Base-by-base conservation (phyloP, 2,329 filamentous ascomycete genomes). In the Pseudofabraea citricarpa region DNA sequence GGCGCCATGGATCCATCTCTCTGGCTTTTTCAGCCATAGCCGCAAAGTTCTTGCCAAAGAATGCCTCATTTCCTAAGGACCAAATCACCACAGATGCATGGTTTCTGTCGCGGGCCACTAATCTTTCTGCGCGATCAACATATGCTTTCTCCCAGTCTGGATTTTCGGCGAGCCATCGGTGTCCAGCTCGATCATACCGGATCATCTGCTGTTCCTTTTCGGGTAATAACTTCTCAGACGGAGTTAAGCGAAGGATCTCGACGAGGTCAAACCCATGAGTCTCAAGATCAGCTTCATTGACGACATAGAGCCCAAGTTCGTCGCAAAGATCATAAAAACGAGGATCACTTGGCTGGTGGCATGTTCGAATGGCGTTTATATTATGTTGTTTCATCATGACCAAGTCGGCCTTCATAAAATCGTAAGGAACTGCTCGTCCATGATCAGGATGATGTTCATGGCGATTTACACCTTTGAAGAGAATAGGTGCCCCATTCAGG, bases 301-400 rank as follows among this genome's bases (percentile, higher is more conserved):
- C 70, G 13, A 73, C 72, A 73, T 77, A 84, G 24, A 84, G 68
- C 1, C 80, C 80, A n/a, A 83, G 63, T 48, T 80, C 73, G 39
- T 83, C 77, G 0, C 76, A 71, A 1, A 83, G 65, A 22, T 81
- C 75, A 45, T 80, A 81, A 1, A 83, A 57, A 4, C 69, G 63
- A 2, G 72, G 68, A 44, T 83, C 75, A 22, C 77, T 81, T 9
- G 77, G 74, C 40, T 87, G 78, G 55, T 87, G 83, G 2, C 74
- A 81, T 40, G 76, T 81, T 0, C 83, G 77, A 5, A 87, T 69
- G 1, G 83, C 77, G 49, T 87, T 87, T 63, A 87, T 72, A 53
- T 86, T 86, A 66, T 85, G 74, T 6, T 64, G 68, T 60, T 87
- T 87, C 81, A 87, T 87, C 3, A 79, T 64, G 3, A 81, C 54